Conservation (phyloP, 148 eudicot species). For the Salicornia ramosissima region DNA sequence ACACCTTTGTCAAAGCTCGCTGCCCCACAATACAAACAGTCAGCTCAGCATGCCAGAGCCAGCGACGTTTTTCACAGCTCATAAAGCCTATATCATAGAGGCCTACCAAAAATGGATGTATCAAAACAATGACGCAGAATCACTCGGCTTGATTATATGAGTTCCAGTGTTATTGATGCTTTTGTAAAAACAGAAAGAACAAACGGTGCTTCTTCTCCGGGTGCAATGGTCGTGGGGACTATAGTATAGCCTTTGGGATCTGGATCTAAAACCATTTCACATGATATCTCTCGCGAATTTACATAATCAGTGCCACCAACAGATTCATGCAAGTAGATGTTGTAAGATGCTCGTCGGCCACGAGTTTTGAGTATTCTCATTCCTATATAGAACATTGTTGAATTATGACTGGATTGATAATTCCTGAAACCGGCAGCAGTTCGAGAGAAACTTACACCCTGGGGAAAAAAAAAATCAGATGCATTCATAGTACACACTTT, state of each 20-base stretch:
- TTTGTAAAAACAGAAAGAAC: slow-evolving; percentile 96
- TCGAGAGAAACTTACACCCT: slow-evolving; percentile 98
- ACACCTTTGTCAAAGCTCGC: slow-evolving; percentile 9
- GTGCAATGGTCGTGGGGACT: slow-evolving; percentile 94
- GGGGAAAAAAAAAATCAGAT: slow-evolving; percentile 19
- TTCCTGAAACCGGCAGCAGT: slow-evolving; percentile 91
- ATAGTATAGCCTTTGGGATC: slow-evolving; percentile 99
- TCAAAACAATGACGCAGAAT: slow-evolving; percentile 9
- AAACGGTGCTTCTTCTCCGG: slow-evolving; percentile 99
- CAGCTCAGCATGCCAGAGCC: slow-evolving; percentile 20
- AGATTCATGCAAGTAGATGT: slow-evolving; percentile 94
- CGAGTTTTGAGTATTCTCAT: slow-evolving; percentile 98
- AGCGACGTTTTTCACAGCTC: slow-evolving; percentile 6
- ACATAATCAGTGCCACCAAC: slow-evolving; percentile 99
- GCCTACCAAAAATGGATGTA: slow-evolving; percentile 20
- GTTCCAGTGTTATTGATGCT: slow-evolving; percentile 76
- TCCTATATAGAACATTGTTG: slow-evolving; percentile 93
- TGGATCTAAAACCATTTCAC: slow-evolving; percentile 99
- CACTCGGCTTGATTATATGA: slow-evolving; percentile 41
- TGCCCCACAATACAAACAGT: slow-evolving; percentile 21
- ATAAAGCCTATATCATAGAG: slow-evolving; percentile 8
- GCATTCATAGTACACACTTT: not conserved
- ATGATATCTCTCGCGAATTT: slow-evolving; percentile 99
- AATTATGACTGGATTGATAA: slow-evolving; percentile 94
- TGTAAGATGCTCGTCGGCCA: slow-evolving; percentile 88